Conservation (phyloP, 192 early-diverging fungal genomes). For the Haplosporangium gracile region DNA sequence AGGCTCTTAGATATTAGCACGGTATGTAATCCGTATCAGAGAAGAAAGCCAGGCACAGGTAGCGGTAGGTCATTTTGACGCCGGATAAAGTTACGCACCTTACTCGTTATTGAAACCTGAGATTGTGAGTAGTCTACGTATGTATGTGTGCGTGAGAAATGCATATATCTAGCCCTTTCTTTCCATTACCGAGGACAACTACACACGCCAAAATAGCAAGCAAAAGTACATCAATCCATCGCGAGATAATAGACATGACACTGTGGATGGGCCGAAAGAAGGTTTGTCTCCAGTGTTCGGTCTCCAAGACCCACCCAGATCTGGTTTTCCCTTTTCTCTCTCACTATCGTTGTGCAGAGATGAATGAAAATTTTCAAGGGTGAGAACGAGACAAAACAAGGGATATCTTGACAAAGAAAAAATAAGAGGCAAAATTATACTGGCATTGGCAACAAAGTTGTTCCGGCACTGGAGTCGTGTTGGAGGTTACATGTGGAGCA, state of each 20-base stretch:
- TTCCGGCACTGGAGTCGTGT: neutral
- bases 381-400: neutral
- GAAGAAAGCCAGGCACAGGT: too few relatives aligned
- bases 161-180: neutral
- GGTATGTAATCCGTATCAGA: neutral
- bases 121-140: neutral
- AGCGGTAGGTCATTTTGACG: neutral
- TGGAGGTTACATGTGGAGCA: neutral
- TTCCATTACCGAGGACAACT: too few relatives aligned
- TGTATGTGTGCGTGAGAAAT: neutral
- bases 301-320: neutral
- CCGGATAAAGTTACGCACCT: too few relatives aligned
- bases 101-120: neutral
- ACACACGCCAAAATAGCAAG: too few relatives aligned
- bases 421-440: neutral
- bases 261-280: neutral
- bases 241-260: too few relatives aligned
- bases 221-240: too few relatives aligned
- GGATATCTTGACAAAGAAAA: neutral
- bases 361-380: neutral
- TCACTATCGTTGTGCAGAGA: neutral
- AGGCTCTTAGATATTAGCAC: neutral
- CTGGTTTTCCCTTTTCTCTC: neutral
- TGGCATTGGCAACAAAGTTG: neutral
- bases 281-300: neutral